Conservation (phyloP, 768 basidiomycete genomes). For the Rhodocollybia butyracea region DNA sequence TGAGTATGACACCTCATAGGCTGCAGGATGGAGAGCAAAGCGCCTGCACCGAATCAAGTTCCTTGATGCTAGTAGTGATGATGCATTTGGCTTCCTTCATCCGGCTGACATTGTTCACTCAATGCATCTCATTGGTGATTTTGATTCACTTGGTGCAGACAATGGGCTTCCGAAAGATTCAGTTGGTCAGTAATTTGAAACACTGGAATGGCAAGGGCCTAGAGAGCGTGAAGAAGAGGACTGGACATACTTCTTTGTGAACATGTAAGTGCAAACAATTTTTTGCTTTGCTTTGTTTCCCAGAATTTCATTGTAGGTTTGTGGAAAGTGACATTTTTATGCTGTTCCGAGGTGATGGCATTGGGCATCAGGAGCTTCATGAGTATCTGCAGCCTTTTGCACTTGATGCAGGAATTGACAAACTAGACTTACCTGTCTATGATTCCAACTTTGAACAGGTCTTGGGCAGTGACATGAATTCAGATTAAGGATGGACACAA, state of each 20-base stretch:
- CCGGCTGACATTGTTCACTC: not conserved
- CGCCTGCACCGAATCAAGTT: not conserved
- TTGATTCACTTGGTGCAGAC: not conserved
- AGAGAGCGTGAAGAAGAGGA: not conserved
- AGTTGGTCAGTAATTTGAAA: not conserved
- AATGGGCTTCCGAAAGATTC: not conserved
- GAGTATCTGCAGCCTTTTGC: not conserved
- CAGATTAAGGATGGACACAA: too few relatives aligned
- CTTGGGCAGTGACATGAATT: too few relatives aligned
- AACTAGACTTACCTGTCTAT: not conserved
- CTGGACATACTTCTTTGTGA: not conserved
- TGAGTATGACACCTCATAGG: constrained; percentile 10
- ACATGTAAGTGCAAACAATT: not conserved
- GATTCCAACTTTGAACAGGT: too few relatives aligned
- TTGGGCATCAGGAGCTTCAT: not conserved
- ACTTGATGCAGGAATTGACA: constrained; percentile 1
- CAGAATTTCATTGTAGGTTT: not conserved
- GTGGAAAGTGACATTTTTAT: constrained; percentile 1
- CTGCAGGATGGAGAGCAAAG: constrained; percentile 9
- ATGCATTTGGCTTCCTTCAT: not conserved
- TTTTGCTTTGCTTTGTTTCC: too few relatives aligned
- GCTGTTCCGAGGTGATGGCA: not conserved
- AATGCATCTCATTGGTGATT: constrained; percentile 1
- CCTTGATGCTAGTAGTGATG: not conserved
- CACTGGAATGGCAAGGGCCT: not conserved